phyloP scores from a whole-genome alignment of 768 basidiomycete genomes.

The Trametes sanguinea region DNA sequence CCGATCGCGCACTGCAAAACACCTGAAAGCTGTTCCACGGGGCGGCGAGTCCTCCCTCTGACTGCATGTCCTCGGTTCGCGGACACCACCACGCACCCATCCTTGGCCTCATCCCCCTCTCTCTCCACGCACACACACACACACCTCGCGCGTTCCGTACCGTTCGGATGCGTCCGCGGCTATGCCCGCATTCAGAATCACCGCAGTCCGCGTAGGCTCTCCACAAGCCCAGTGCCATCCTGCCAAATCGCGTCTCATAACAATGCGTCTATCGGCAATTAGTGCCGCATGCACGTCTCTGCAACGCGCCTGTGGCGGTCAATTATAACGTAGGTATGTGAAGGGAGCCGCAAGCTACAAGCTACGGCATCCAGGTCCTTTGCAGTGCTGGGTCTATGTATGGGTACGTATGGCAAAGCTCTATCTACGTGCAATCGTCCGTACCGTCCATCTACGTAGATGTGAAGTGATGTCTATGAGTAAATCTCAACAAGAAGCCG shows the following conservation, averaged over 20 bases:
- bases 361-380: not conserved
- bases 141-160: not conserved
- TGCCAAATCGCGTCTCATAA: too few relatives aligned
- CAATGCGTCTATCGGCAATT: too few relatives aligned
- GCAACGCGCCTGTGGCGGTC: not conserved
- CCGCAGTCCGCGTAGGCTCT: not conserved
- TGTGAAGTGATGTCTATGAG: slow-evolving; percentile 4
- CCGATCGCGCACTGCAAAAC: not conserved
- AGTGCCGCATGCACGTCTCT: not conserved
- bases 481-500: too few relatives aligned
- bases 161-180: not conserved
- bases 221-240: too few relatives aligned
- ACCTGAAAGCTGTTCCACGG: slow-evolving; percentile 5
- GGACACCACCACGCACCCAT: not conserved
- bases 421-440: slow-evolving; percentile 12
- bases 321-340: not conserved
- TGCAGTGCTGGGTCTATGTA: not conserved
- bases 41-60: not conserved
- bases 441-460: slow-evolving; percentile 6
- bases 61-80: slow-evolving; percentile 13
- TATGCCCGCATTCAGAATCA: not conserved
- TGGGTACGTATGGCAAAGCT: not conserved
- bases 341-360: not conserved
- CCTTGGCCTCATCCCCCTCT: not conserved
- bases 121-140: too few relatives aligned